Evolutionary conservation across 139 green algal genomes (phyloP), one percentile per base, ranked within the genome.

Genomic region (Micromonas commoda): DNA sequence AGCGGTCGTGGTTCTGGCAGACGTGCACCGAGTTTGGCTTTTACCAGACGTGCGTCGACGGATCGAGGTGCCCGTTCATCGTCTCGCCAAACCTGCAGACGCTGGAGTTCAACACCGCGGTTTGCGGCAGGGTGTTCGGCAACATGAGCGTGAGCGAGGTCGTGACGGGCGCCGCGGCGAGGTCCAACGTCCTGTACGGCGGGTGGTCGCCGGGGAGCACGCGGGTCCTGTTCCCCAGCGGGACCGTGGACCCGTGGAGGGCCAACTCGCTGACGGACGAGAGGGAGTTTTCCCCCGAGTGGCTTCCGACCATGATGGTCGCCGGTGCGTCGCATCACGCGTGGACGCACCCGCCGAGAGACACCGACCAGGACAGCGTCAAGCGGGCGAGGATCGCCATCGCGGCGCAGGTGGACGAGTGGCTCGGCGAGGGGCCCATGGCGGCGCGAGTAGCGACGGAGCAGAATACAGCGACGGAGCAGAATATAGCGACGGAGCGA

Each of bases 11-110:
- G 77, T 24, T 57, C 6, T 82, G 66, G 65, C 77, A 82, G 60
- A 82, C 77, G 33, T 82, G 77, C 68, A 78, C 38, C n/a, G 77
- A 82, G 77, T 82, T 82, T 66, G 77, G 37, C 3, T 82, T 82
- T 34, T 82, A 78, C 54, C 77, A 82, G 45, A 82, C 77, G 32
- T 82, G 77, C 77, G 68, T 73, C 13, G 53, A 53, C 16, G 68
- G 23, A 2, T 77, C 69, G 16, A 20, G 2, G n/a, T 82, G 77
- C 34, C 32, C 53, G 3, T 77, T 71, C 39, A 71, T 32, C 5
- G n/a, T 63, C 3, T 39, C 19, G 31, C 13, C 73, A 16, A 51
- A 32, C 45, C 28, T n/a, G 29, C 37, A 23, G 45, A 23, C 52
- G 29, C 13, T 54, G 51, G 53, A n/a, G 24, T 2, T 71, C 54